Base-by-base conservation (phyloP, 192 early-diverging fungal species). In the Mortierella hygrophila region DNA sequence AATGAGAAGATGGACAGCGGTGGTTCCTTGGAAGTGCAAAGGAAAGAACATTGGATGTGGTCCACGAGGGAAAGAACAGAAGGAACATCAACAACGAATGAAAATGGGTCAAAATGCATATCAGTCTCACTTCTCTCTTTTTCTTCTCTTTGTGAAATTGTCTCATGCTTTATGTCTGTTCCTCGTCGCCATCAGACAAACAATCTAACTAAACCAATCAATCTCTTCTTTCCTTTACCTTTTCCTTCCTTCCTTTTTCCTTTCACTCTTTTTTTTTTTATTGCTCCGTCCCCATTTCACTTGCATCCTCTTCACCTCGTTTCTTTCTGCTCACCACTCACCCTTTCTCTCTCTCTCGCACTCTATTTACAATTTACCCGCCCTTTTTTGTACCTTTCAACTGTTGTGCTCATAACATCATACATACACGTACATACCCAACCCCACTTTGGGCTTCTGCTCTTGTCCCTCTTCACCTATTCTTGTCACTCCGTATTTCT, bases 301-400 rank as follows among this genome's bases (percentile, higher is more conserved):
- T 13, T 23, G 18, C 60, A 41, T 4, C 55, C 41, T 46, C 40
- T 18, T 46, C 60, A 35, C 26, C 35, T 40, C 26, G 54, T 42
- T 40, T 71, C 42, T 32, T 46, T 10, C 60, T 65, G 60, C 60
- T 65, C 60, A 26, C 55, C 55, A 26, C 47, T 65, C 46, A 23
- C 38, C 20, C 9, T 38, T 2, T 38, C 70, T 63, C 52, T 47
- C 13, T 83, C 70, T 75, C 55, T 37, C 60, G 60, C n/a, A 72
- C 73, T 74, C 63, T 68, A n/a, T 44, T 83, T 69, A 76, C 76
- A 41, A 87, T 80, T 29, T 80, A 72, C 63, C 77, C 71, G 68
- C 80, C 69, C 76, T 79, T 87, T 77, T 87, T 82, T 52, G 49
- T 38, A 81, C 8, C 70, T 38, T 63, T 29, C 1, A 81, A 20